phyloP scores from a whole-genome alignment of 1,284 basidiomycete genomes.

The Apiotrichum domesticum region DNA sequence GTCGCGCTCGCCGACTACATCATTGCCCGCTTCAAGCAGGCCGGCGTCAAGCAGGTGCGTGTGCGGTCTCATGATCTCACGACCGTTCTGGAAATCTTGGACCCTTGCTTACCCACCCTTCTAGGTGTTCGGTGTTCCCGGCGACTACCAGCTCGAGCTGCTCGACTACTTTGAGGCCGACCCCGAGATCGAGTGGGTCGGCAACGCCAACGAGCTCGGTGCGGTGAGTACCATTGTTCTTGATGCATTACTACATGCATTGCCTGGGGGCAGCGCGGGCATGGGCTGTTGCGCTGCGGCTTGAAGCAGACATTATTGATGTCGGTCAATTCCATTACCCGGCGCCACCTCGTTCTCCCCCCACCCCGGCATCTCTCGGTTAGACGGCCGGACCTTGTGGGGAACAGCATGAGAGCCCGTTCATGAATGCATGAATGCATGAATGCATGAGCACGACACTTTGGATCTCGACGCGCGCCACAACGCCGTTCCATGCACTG shows the following conservation, averaged over 20 bases:
- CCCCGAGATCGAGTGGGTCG: constrained; percentile 74
- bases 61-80: too few relatives aligned
- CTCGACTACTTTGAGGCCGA: constrained; percentile 79
- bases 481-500: not conserved
- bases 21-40: constrained; percentile 55
- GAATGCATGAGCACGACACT: too few relatives aligned
- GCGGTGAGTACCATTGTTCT: constrained; percentile 44
- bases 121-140: constrained; percentile 69
- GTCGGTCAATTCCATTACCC: too few relatives aligned
- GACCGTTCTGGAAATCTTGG: too few relatives aligned
- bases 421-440: not conserved
- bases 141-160: constrained; percentile 80
- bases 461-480: too few relatives aligned
- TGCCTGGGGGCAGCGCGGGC: too few relatives aligned
- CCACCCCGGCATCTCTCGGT: too few relatives aligned
- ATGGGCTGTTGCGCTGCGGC: too few relatives aligned
- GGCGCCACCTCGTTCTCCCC: too few relatives aligned
- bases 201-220: constrained; percentile 85
- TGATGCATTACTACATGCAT: not conserved
- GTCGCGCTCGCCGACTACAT: constrained; percentile 52
- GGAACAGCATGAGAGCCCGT: too few relatives aligned
- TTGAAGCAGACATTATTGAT: too few relatives aligned
- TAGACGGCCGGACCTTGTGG: not conserved
- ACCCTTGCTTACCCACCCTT: too few relatives aligned
- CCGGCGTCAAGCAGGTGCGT: constrained; percentile 37